Base-by-base conservation (phyloP, 2,329 filamentous ascomycete genomes). In the Catunica adiposa region DNA sequence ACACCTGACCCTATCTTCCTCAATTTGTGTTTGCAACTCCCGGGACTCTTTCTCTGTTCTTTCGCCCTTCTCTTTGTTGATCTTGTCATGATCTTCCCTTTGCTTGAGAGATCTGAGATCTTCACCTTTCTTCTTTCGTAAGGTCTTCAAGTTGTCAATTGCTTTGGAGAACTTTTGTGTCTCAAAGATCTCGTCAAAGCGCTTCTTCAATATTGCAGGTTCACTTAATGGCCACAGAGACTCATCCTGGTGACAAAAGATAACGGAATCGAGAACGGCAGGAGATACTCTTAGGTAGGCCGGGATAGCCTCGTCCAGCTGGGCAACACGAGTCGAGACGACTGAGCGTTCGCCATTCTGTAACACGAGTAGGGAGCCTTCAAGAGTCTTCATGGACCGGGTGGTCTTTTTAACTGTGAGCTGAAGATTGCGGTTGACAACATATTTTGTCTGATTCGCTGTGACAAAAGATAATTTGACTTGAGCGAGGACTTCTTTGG, bases 241-340 rank as follows among this genome's bases (percentile, higher is more conserved):
- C 62, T 98, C 92, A 66, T 98, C 92, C 66, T 98, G 92, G 65
- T 98, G 92, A 66, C 92, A 98, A 70, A 98, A 98, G 62, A 98
- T 96, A 66, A 98, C 92, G 58, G 84, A 85, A 61, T 97, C 89
- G 25, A 98, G 76, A 56, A 98, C 83, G 11, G 92, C 89, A 56
- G 83, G 82, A 1, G 89, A 92, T 2, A 96, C 92, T 38, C 92
- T 92, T 0, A 98, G 76, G 61, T 87, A 84, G 62, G 86, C 79
- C 0, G 90, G 89, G 66, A 98, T 83, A 61, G 90, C 78, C 61
- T 82, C 76, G 66, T 96, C 86, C 34, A 97, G 75, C 62, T 96
- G 86, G 8, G 81, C 82, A 17, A 87, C 82, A 44, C 84, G 82
- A 2, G 85, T 87, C 1, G 90, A 96, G 37, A 89, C 79, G 3